These are phyloP conservation scores for Tolypocladium cylindrosporum DNA, from an alignment of 2,329 filamentous ascomycete genomes.

Conservation along the genomic window DNA sequence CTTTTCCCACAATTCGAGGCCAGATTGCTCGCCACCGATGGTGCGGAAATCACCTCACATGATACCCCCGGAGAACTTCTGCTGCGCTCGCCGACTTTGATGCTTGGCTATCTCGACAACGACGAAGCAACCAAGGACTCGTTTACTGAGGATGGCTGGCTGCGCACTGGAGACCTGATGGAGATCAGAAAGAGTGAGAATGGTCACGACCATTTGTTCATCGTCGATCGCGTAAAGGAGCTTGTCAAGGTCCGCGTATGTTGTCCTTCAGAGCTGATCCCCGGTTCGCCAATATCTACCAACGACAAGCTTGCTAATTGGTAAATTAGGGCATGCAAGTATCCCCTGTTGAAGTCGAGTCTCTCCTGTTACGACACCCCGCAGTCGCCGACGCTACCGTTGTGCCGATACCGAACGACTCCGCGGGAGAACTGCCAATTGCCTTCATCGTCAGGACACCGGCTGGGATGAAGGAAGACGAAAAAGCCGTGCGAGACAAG, in stretches of 20 bases:
- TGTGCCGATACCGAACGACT: slow-evolving; percentile 47
- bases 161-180: slow-evolving; percentile 29
- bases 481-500: slow-evolving; percentile 35
- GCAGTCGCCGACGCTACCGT: slow-evolving; percentile 59
- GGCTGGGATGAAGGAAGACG: slow-evolving; percentile 32
- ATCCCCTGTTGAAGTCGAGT: slow-evolving; percentile 61
- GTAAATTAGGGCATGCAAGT: slow-evolving; percentile 58
- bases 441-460: slow-evolving; percentile 43
- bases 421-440: slow-evolving; percentile 44
- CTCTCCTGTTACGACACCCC: slow-evolving; percentile 54
- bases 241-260: slow-evolving; percentile 48
- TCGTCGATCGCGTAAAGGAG: slow-evolving; percentile 13
- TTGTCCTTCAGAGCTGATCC: neutral
- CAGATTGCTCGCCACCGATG: slow-evolving; percentile 58
- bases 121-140: slow-evolving; percentile 34
- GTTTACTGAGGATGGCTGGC: slow-evolving; percentile 12
- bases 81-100: slow-evolving; percentile 61
- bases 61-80: slow-evolving; percentile 66
- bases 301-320: neutral
- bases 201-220: slow-evolving; percentile 12
- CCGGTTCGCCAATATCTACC: neutral
- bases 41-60: slow-evolving; percentile 53
- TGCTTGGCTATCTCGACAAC: slow-evolving; percentile 73
- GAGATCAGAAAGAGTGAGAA: slow-evolving; percentile 50
- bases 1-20: slow-evolving; percentile 55